Evolutionary conservation across 2,329 filamentous ascomycete genomes (phyloP), one percentile per base, ranked within the genome.

Genomic region (Coniochaeta sp.): DNA sequence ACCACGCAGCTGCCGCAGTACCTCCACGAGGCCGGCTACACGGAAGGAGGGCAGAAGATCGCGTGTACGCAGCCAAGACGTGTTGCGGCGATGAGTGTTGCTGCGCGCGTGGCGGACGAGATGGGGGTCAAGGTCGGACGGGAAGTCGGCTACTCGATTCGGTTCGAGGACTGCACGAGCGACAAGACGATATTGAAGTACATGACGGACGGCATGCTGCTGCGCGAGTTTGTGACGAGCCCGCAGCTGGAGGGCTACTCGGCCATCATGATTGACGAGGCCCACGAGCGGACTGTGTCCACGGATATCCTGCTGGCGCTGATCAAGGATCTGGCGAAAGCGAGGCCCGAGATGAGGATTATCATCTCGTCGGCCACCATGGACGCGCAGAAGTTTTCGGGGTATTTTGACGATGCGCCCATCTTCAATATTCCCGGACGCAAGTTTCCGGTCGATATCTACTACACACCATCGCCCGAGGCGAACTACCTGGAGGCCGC

Each of bases 31-130:
- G 91, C 90, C 0, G 93, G 93, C 1, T 96, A 90, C 67, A 96
- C 91, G 2, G 91, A 93, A 69, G 82, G 84, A 24, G 91, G 89
- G 6, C 80, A 89, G 74, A 96, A 93, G 72, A 85, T 99, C 12
- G 93, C 90, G 5, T 96, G 93, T 69, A 99, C 95, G 0, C 95
- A 99, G 66, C 95, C 95, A 5, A 87, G 95, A 67, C 87, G 95
- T 79, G 95, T 99, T 12, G 95, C 95, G 3, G 95, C 95, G 33
- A 98, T 98, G 93, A 95, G 89, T 69, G 93, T 98, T 22, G 93
- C 95, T n/a, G 87, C 91, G 52, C 91, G 95, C 80, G 95, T 99
- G 1, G 91, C 93, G 0, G 93, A 98, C 60, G 95, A 99, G 71
- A 90, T 96, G 77, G 92, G 90, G 0, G 89, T 91, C 62, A 93